A percentile compares a stretch with the other conserved stretches of the same genome.
phyloP scores from a whole-genome alignment of 306 rosid genomes.

The Gleditsia sinensis region DNA sequence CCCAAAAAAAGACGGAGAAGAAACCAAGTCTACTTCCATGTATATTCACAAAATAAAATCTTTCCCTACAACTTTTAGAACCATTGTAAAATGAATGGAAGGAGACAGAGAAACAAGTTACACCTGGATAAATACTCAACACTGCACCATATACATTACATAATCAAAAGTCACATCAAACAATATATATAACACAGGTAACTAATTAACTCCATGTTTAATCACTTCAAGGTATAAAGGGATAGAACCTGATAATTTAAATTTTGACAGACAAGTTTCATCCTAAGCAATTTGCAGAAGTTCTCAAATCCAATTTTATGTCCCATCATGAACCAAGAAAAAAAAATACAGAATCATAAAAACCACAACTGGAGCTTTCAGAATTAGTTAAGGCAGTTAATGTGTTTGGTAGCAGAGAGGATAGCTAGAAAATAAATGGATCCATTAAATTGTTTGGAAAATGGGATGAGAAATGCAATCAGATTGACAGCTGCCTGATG shows the following conservation, averaged over 20 bases:
- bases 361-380: background rate
- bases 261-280: background rate
- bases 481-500: slow-evolving; percentile 17
- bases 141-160: background rate
- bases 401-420: background rate
- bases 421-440: slow-evolving; percentile 8
- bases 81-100: background rate
- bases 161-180: background rate
- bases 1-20: background rate
- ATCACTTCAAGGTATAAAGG: background rate
- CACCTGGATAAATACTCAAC: background rate
- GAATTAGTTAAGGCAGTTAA: slow-evolving; percentile 25
- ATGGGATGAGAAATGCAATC: slow-evolving; percentile 28
- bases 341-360: background rate
- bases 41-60: background rate
- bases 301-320: background rate
- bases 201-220: background rate
- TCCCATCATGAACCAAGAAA: background rate
- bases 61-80: slow-evolving; percentile 21
- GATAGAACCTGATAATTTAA: background rate
- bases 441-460: slow-evolving; percentile 9
- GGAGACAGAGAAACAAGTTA: background rate
- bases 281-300: background rate
- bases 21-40: background rate
- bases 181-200: background rate